Evolutionary conservation across 169 alveolate genomes (phyloP).

Genomic region (Cardiosporidium cionae): DNA sequence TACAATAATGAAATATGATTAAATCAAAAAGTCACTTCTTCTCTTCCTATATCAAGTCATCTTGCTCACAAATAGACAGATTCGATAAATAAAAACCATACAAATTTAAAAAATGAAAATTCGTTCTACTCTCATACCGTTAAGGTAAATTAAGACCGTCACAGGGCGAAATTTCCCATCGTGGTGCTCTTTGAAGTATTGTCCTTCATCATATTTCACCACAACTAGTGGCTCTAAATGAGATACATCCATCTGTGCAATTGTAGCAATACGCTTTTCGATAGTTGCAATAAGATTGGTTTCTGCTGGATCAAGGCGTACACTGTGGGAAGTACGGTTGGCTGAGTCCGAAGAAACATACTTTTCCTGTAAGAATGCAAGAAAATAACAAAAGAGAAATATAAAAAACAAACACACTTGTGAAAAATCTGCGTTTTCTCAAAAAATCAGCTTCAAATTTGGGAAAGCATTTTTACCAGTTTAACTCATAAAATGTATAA

Average conservation of each 20-base stretch:
- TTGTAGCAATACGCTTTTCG: slow-evolving; percentile 15
- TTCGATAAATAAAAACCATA: neutral
- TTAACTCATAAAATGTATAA: too few relatives aligned
- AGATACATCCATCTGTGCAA: slow-evolving; percentile 22
- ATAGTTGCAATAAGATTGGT: slow-evolving; percentile 6
- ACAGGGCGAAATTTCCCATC: slow-evolving; percentile 36
- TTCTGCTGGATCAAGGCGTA: slow-evolving; percentile 13
- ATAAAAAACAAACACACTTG: neutral
- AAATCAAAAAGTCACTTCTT: too few relatives aligned
- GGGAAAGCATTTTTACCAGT: neutral
- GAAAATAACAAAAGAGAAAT: neutral
- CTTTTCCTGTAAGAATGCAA: slow-evolving; percentile 2
- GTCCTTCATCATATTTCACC: slow-evolving; percentile 19
- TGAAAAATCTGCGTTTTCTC: neutral
- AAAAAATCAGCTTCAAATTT: neutral
- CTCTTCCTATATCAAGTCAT: neutral
- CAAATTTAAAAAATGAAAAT: neutral
- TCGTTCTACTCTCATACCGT: too few relatives aligned
- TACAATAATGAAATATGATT: too few relatives aligned
- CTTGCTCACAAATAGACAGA: neutral
- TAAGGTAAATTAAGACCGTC: slow-evolving; percentile 32
- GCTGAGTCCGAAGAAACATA: slow-evolving; percentile 13
- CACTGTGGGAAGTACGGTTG: slow-evolving; percentile 18
- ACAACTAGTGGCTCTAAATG: slow-evolving; percentile 28
- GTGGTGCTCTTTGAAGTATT: slow-evolving; percentile 34